Percentiles rank a stretch among this genome's conserved stretches.
These are phyloP conservation scores for Ophiostoma australiae DNA, from an alignment of 2,329 filamentous ascomycete species.

Conservation along the genomic window DNA sequence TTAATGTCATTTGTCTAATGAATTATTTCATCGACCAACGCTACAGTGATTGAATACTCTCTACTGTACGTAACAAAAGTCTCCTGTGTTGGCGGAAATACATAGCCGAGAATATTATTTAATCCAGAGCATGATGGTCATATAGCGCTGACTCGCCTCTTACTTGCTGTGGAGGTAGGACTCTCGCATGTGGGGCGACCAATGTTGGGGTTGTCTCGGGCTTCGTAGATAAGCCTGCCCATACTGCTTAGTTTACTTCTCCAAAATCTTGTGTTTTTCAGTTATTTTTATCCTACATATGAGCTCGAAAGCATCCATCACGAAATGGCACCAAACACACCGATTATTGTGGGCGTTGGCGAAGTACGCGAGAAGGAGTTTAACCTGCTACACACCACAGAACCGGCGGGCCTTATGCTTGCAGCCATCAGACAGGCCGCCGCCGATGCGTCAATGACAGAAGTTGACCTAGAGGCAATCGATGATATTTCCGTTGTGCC, in stretches of 20 bases:
- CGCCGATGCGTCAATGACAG: not conserved
- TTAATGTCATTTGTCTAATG: no score
- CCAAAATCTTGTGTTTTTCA: not conserved
- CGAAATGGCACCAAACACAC: conserved; percentile 18
- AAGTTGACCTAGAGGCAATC: not conserved
- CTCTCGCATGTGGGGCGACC: not conserved
- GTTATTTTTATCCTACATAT: not conserved
- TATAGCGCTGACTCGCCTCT: not conserved
- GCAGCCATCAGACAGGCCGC: conserved; percentile 19
- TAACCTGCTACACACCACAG: conserved; percentile 13
- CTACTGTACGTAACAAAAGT: not conserved
- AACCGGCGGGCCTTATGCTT: conserved; percentile 22
- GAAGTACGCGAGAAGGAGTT: conserved; percentile 22
- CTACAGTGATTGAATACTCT: no score
- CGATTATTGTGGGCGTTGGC: conserved; percentile 24
- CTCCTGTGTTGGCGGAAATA: not conserved
- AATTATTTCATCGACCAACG: no score
- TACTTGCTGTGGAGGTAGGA: not conserved
- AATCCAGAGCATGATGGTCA: not conserved
- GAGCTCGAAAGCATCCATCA: not conserved
- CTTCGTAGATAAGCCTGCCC: not conserved
- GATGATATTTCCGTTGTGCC: conserved; percentile 24
- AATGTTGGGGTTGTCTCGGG: not conserved
- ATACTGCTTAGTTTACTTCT: not conserved
- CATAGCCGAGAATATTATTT: not conserved